Percentiles rank a stretch among this genome's conserved stretches.
phyloP scores from a whole-genome alignment of 805 yeast genomes.

The Ogataea kodamae region DNA sequence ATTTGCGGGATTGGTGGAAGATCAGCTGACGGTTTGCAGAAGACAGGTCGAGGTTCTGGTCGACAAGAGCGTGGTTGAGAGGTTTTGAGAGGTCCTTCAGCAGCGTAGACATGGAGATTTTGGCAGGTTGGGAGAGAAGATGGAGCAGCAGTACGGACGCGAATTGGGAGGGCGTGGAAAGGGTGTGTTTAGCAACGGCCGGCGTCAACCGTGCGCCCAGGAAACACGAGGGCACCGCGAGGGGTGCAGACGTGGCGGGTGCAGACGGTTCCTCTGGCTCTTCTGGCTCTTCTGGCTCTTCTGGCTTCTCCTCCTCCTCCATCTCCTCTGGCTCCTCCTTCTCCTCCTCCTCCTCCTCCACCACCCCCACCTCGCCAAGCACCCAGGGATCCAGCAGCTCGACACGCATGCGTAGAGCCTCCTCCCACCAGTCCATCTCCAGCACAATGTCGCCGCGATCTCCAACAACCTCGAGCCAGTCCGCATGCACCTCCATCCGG shows the following conservation, averaged over 20 bases:
- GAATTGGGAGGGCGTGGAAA: not conserved
- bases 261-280: not conserved
- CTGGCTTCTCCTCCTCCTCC: constrained; percentile 1
- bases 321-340: not conserved
- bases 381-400: constrained; percentile 36
- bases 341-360: not conserved
- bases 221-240: not conserved
- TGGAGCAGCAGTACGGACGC: not conserved
- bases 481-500: constrained; percentile 32
- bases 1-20: constrained; percentile 29
- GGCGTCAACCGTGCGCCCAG: not conserved
- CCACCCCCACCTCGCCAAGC: constrained; percentile 11
- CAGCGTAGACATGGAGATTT: not conserved
- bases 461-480: constrained; percentile 26
- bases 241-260: not conserved
- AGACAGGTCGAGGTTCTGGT: not conserved
- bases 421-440: constrained; percentile 39
- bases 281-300: not conserved
- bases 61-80: not conserved
- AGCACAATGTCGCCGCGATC: constrained; percentile 18
- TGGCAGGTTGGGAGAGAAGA: constrained; percentile 1
- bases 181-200: not conserved
- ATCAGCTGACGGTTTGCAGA: constrained; percentile 11
- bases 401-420: constrained; percentile 23
- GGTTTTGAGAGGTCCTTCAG: not conserved